These are phyloP conservation scores for Aschersonia sp. DNA, from an alignment of 2,329 filamentous ascomycete species.

Conservation along the genomic window DNA sequence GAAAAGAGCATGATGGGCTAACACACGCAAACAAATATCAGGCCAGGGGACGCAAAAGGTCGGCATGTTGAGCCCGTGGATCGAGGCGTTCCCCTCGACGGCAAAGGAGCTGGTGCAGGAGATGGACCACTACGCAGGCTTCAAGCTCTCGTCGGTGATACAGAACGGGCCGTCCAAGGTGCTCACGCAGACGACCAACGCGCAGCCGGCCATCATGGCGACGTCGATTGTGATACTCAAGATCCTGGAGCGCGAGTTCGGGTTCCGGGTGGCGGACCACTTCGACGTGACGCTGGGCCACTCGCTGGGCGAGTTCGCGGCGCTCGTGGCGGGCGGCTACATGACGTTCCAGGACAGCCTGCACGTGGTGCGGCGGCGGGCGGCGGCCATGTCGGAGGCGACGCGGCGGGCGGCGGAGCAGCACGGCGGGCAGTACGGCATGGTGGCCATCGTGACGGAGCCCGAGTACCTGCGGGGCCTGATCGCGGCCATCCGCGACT, in stretches of 20 bases:
- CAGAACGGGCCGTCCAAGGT: slow-evolving; percentile 61
- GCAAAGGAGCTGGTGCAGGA: slow-evolving; percentile 67
- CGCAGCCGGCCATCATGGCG: slow-evolving; percentile 93
- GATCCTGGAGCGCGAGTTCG: slow-evolving; percentile 74
- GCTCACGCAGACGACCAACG: slow-evolving; percentile 72
- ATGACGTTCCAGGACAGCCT: slow-evolving; percentile 66
- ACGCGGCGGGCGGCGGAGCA: slow-evolving; percentile 49
- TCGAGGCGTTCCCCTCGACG: slow-evolving; percentile 70
- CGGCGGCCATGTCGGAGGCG: slow-evolving; percentile 70
- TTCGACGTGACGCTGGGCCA: slow-evolving; percentile 80
- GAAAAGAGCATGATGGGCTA: too few species aligned
- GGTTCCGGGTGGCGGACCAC: slow-evolving; percentile 53
- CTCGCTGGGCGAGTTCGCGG: slow-evolving; percentile 85
- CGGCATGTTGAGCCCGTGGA: slow-evolving; percentile 76
- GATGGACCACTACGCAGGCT: slow-evolving; percentile 64
- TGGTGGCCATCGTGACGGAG: slow-evolving; percentile 87
- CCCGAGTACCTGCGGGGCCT: slow-evolving; percentile 57
- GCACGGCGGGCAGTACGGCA: slow-evolving; percentile 74
- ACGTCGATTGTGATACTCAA: slow-evolving; percentile 81
- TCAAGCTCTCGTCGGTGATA: slow-evolving; percentile 65
- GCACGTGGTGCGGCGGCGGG: slow-evolving; percentile 60
- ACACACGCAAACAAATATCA: too few species aligned
- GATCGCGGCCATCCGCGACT: slow-evolving; percentile 62
- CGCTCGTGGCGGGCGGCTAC: slow-evolving; percentile 72
- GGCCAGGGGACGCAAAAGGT: slow-evolving; percentile 83